Conservation (phyloP, 2,329 filamentous ascomycete genomes). For the Camptophora hylomeconis region DNA sequence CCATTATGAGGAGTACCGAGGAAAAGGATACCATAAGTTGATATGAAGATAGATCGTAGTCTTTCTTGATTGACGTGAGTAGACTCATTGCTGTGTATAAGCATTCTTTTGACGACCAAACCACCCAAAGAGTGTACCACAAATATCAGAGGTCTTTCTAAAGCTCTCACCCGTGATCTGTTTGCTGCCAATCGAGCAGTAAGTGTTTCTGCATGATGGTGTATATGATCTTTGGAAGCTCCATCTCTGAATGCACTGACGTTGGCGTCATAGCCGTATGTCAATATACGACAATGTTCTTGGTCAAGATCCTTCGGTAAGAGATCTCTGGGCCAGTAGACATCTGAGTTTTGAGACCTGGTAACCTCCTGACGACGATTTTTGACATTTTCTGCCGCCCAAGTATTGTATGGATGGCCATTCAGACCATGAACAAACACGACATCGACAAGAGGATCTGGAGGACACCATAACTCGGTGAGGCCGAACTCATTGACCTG, state of each 20-base stretch:
- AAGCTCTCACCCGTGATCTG: conserved; percentile 40
- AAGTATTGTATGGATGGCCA: conserved; percentile 52
- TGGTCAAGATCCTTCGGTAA: conserved; percentile 47
- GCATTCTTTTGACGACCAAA: conserved; percentile 55
- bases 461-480: conserved; percentile 27
- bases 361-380: too few species aligned
- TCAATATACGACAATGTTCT: conserved; percentile 50
- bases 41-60: conserved; percentile 56
- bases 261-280: conserved; percentile 65
- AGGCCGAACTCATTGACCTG: conserved; percentile 30
- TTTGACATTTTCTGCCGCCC: conserved; percentile 35
- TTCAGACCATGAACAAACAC: conserved; percentile 61
- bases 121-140: conserved; percentile 64
- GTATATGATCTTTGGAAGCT: conserved; percentile 52
- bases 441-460: conserved; percentile 36
- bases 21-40: conserved; percentile 64
- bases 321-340: conserved; percentile 59
- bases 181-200: conserved; percentile 50
- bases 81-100: conserved; percentile 54
- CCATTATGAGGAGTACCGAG: conserved; percentile 65
- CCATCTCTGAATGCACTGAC: conserved; percentile 38
- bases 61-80: conserved; percentile 46
- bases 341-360: conserved; percentile 37
- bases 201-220: conserved; percentile 58
- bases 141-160: conserved; percentile 58